phyloP scores from a whole-genome alignment of 306 rosid genomes.

The Parietaria judaica region DNA sequence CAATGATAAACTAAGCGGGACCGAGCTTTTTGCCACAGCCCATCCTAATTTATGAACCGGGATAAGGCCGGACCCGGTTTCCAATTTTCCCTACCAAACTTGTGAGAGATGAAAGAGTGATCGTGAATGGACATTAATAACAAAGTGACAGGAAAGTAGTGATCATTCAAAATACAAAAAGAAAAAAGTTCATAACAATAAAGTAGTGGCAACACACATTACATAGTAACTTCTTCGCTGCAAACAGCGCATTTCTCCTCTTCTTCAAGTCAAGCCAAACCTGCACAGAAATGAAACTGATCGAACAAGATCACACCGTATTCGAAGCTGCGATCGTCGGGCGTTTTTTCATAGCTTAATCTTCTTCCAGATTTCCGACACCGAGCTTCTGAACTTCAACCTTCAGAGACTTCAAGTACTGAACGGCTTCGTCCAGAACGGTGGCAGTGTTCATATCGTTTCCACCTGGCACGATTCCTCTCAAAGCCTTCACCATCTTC shows the following conservation, averaged over 20 bases:
- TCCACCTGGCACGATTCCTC: slow-evolving; percentile 79
- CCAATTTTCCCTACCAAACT: too few species aligned
- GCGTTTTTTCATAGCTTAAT: slow-evolving; percentile 10
- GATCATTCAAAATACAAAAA: slow-evolving; percentile 3
- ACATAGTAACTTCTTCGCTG: slow-evolving; percentile 1
- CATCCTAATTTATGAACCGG: too few species aligned
- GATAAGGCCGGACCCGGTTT: too few species aligned
- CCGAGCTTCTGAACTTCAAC: slow-evolving; percentile 76
- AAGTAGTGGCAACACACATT: slow-evolving; percentile 12
- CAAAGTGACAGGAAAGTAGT: not conserved
- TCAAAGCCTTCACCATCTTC: slow-evolving; percentile 69
- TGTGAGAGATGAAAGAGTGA: not conserved
- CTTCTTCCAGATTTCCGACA: slow-evolving; percentile 30
- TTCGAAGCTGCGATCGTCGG: not conserved
- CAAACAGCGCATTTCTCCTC: slow-evolving; percentile 5
- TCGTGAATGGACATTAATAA: not conserved
- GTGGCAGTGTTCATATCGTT: slow-evolving; percentile 55
- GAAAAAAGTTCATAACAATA: not conserved
- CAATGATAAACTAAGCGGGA: not conserved
- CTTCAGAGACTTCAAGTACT: slow-evolving; percentile 85
- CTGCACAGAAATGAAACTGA: not conserved
- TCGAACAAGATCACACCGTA: slow-evolving; percentile 9
- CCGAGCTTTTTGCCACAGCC: slow-evolving; percentile 7
- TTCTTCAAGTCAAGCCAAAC: not conserved
- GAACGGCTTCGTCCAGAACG: slow-evolving; percentile 83